Conservation (phyloP, 1,284 basidiomycete genomes). For the Papiliotrema flavescens region DNA sequence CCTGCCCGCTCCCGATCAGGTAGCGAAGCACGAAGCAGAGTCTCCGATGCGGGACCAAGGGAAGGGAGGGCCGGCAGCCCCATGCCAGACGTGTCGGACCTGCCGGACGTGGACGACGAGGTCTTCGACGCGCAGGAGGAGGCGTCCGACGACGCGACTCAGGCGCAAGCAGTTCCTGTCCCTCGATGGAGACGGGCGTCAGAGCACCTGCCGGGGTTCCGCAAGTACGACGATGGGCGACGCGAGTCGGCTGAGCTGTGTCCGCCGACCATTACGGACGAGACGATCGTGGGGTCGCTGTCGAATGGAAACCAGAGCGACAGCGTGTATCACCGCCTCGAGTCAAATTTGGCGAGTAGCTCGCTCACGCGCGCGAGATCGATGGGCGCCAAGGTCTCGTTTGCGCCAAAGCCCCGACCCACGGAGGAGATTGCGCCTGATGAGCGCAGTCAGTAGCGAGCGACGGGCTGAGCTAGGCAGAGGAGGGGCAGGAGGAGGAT, state of each 20-base stretch:
- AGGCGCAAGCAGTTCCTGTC: conserved; percentile 9
- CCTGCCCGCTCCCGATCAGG: conserved; percentile 21
- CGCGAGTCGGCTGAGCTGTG: background rate
- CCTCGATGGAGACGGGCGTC: conserved; percentile 26
- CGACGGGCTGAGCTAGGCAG: too few relatives aligned
- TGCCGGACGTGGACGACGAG: conserved; percentile 54
- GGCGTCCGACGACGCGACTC: too few relatives aligned
- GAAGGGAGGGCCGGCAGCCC: conserved; percentile 36
- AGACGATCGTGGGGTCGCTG: background rate
- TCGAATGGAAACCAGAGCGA: background rate
- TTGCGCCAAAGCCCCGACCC: too few relatives aligned
- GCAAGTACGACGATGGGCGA: conserved; percentile 4
- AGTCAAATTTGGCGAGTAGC: background rate
- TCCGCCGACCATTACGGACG: background rate
- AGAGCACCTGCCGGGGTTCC: conserved; percentile 29
- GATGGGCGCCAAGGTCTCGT: background rate
- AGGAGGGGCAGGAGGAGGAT: too few relatives aligned
- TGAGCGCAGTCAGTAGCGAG: too few relatives aligned
- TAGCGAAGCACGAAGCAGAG: conserved; percentile 6
- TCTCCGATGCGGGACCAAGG: conserved; percentile 35
- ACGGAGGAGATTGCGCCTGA: too few relatives aligned
- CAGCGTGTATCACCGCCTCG: background rate
- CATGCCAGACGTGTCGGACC: conserved; percentile 54
- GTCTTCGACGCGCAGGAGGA: too few relatives aligned
- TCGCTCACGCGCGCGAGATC: background rate